phyloP scores from a whole-genome alignment of 495 filamentous ascomycete species.

The Penicillium riverlandense region DNA sequence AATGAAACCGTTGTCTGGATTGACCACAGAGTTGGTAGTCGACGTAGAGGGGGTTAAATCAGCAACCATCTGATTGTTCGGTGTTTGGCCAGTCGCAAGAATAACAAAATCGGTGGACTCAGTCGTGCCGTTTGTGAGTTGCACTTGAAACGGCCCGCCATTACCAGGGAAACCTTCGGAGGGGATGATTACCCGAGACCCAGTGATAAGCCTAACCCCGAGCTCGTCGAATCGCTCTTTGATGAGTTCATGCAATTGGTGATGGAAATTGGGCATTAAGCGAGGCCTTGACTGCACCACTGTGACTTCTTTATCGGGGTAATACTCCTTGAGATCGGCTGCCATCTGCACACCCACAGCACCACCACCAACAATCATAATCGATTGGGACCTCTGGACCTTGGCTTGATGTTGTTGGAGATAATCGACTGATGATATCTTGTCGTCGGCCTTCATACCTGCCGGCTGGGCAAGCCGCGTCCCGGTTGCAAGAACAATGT shows the following conservation, averaged over 20 bases:
- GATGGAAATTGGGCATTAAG: constrained; percentile 48
- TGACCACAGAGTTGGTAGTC: constrained; percentile 28
- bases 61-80: constrained; percentile 44
- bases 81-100: constrained; percentile 49
- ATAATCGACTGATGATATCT: constrained; percentile 31
- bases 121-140: constrained; percentile 27
- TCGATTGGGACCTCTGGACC: constrained; percentile 29
- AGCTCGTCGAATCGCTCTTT: constrained; percentile 32
- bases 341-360: constrained; percentile 57
- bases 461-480: constrained; percentile 38
- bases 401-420: constrained; percentile 31
- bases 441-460: constrained; percentile 39
- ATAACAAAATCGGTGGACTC: constrained; percentile 37
- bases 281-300: constrained; percentile 49
- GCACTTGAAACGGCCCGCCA: constrained; percentile 19
- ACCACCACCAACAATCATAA: constrained; percentile 54
- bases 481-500: constrained; percentile 41
- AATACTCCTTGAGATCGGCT: constrained; percentile 50
- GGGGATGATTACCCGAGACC: constrained; percentile 26
- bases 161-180: constrained; percentile 21
- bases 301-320: constrained; percentile 49
- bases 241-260: constrained; percentile 39
- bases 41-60: constrained; percentile 27
- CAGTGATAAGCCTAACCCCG: constrained; percentile 29
- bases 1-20: constrained; percentile 42